These are phyloP conservation scores for Raffaelea arxii DNA, from an alignment of 2,329 filamentous ascomycete genomes.

Conservation along the genomic window DNA sequence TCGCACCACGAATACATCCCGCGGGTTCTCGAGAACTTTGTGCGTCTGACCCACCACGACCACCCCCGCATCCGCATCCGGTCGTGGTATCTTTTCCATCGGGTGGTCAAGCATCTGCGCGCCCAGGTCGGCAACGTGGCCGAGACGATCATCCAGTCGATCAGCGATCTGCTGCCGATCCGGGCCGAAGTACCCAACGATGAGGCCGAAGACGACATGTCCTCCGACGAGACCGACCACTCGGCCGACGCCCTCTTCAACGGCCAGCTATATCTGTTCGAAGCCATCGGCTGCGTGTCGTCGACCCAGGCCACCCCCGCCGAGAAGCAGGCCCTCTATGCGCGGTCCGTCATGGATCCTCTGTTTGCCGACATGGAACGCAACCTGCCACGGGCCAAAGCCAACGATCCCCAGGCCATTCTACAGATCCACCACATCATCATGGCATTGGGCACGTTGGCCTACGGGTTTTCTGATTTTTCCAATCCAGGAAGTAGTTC, in stretches of 20 bases:
- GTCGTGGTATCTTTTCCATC: conserved; percentile 95
- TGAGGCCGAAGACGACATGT: conserved; percentile 81
- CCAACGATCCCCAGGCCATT: conserved; percentile 69
- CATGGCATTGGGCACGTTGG: conserved; percentile 87
- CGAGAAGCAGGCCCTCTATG: conserved; percentile 81
- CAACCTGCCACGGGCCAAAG: conserved; percentile 65
- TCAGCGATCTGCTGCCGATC: conserved; percentile 80
- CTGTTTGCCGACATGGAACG: conserved; percentile 83
- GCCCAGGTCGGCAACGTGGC: conserved; percentile 79
- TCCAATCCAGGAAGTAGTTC: conserved; percentile 42
- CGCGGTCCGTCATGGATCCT: conserved; percentile 79
- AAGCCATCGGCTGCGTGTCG: conserved; percentile 86
- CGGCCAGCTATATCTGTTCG: conserved; percentile 86
- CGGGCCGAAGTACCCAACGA: conserved; percentile 78
- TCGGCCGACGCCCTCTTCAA: conserved; percentile 86
- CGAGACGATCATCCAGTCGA: conserved; percentile 82
- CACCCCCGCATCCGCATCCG: conserved; percentile 80
- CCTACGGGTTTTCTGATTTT: conserved; percentile 89
- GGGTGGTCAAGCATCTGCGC: conserved; percentile 81
- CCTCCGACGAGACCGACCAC: conserved; percentile 83
- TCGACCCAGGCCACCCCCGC: conserved; percentile 67
- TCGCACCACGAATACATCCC: conserved; percentile 72
- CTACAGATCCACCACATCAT: conserved; percentile 94
- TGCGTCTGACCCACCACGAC: conserved; percentile 78
- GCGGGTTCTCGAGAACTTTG: conserved; percentile 82